Percentiles rank a stretch among this genome's conserved stretches.
Evolutionary conservation across 345 rosid genomes (phyloP).

Genomic region (Bruguiera parviflora): DNA sequence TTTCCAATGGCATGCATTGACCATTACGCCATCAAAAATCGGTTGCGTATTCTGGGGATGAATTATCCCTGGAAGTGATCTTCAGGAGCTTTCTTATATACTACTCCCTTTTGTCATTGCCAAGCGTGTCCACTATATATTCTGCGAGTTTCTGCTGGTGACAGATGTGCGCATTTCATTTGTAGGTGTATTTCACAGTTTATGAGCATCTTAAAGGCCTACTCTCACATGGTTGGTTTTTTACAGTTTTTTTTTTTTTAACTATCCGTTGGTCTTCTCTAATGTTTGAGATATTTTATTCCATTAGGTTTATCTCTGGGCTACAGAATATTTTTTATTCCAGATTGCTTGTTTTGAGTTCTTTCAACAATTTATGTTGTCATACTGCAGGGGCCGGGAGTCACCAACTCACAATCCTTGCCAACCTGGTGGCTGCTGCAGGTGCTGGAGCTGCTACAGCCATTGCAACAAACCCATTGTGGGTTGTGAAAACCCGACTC

Average conservation of each 20-base stretch:
- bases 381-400: slow-evolving; percentile 41
- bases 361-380: slow-evolving; percentile 11
- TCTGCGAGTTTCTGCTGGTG: slow-evolving; percentile 17
- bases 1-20: neutral
- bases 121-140: slow-evolving; percentile 8
- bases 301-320: neutral
- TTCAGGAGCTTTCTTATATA: neutral
- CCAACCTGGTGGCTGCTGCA: slow-evolving; percentile 87
- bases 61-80: slow-evolving; percentile 9
- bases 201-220: slow-evolving; percentile 68
- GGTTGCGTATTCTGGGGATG: neutral
- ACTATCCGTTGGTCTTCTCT: slow-evolving; percentile 3
- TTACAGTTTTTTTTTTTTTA: neutral
- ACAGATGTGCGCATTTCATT: slow-evolving; percentile 27
- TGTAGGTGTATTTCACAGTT: slow-evolving; percentile 85
- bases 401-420: slow-evolving; percentile 55
- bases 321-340: neutral
- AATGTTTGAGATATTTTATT: slow-evolving; percentile 5
- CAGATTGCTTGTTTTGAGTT: slow-evolving; percentile 4
- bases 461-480: slow-evolving; percentile 79
- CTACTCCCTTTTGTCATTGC: neutral
- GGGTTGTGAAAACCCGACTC: slow-evolving; percentile 98
- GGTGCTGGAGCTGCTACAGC: slow-evolving; percentile 96
- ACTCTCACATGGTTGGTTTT: slow-evolving; percentile 68
- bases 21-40: neutral